Base-by-base conservation (phyloP, 2,329 filamentous ascomycete genomes). In the Ophiostoma tasmaniense region DNA sequence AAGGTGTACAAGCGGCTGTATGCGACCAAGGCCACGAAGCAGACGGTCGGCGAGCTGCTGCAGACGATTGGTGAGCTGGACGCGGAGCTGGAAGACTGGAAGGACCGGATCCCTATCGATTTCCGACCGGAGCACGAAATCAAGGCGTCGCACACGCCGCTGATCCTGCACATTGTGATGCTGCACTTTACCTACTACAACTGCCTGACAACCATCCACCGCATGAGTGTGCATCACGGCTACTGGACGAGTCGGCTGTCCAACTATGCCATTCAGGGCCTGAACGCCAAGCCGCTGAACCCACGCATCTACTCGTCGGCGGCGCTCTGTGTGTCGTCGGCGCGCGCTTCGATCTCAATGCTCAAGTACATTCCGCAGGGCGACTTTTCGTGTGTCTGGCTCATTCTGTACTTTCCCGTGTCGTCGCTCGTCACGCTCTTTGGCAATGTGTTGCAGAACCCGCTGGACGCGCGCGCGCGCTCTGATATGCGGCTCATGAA, bases 111-210 rank as follows among this genome's bases (percentile, higher is more conserved):
- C 68, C 94, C 95, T 1, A 85, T 97, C 69, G 95, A 98, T 75
- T 98, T 97, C 80, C 87, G 95, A n/a, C 95, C 95, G 0, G 95
- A 98, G 78, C 89, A 97, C 76, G 93, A 97, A 78, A 98, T 99
- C 78, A 93, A 93, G 78, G 92, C 92, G 0, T 90, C 90, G 0
- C 92, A 97, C 77, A 96, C 93, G 0, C 93, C 94, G 0, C 83
- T 98, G n/a, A 93, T 98, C 25, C 82, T 99, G 25, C 94, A 98
- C 73, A 88, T 99, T 67, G 93, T 97, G 71, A 92, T 97, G 77
- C 81, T 99, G 70, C 95, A 99, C 78, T 96, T 99, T 75, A 90
- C 92, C 1, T 99, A 99, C 79, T 98, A 98, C 81, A 99, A 99
- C 77, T 97, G 93, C 75, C 81, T 99, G 67, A 97, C 94, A 0